Evolutionary conservation across 139 green algal genomes (phyloP), one percentile per base, ranked within the genome.

Genomic region (Volvox africanus): DNA sequence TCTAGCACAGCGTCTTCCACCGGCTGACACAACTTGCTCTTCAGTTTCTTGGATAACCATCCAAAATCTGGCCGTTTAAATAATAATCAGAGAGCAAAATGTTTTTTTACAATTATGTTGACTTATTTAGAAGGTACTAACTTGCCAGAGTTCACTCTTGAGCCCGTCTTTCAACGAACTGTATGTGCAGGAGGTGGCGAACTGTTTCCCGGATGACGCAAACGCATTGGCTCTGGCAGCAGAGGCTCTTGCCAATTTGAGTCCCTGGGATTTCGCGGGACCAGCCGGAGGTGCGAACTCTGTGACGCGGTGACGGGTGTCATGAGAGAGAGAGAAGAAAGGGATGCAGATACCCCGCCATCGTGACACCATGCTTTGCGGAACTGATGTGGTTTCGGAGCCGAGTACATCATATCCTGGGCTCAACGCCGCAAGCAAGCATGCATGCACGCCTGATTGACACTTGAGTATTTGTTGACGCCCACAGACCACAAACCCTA

Each of bases 191-290:
- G 61, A 84, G 13, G 50, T 85, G 1, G 89, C 55, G 1, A 61
- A 1, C 55, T 84, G 55, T 20, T 84, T 77, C 30, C 37, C 28
- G 26, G 26, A 81, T 0, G 93, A 96, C 65, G 33, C 82, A 9
- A 62, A 92, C 32, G 94, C 93, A 2, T 67, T 89, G 18, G 93
- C 91, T 0, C 88, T 96, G 62, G 94, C 94, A 0, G 94, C 94
- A 20, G 94, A 96, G 86, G 86, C 78, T 2, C 89, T 88, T 26
- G 93, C 94, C 91, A 96, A 95, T 79, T 19, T 88, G 14, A 85
- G 32, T 18, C 94, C 92, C 28, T 96, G 94, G 92, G 88, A 95
- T 78, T 96, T 93, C 83, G 84, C 1, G 17, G 2, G 37, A 79
- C 76, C 26, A 55, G 75, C 86, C 22, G 21, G 76, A 20, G 76